Evolutionary conservation across 2,329 filamentous ascomycete genomes (phyloP).

Genomic region (Trichoderma oligosporum): DNA sequence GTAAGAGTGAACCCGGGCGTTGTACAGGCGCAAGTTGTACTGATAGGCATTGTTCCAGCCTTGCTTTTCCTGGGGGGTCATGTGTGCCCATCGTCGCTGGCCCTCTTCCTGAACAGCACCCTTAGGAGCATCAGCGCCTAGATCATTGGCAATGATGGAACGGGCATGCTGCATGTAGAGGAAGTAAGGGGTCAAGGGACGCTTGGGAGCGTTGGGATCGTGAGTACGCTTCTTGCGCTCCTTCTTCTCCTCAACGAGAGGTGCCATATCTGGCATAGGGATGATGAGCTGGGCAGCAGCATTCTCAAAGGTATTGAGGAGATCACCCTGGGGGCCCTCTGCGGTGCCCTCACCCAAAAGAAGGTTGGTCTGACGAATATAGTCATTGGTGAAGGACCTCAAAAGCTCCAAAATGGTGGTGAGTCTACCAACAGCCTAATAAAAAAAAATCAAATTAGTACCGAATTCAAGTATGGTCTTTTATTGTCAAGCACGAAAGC

Average conservation of each 20-base stretch:
- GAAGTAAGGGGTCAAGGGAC: conserved; percentile 91
- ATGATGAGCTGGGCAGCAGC: conserved; percentile 45
- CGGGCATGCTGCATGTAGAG: conserved; percentile 88
- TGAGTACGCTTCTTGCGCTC: conserved; percentile 83
- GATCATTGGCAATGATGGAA: conserved; percentile 72
- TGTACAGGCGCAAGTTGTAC: conserved; percentile 64
- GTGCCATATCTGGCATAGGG: conserved; percentile 38
- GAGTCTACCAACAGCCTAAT: conserved; percentile 54
- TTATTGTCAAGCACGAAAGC: no score
- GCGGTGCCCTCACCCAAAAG: conserved; percentile 64
- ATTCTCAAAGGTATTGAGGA: conserved; percentile 52
- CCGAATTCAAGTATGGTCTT: no score
- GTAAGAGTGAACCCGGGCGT: conserved; percentile 62
- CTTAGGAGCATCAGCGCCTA: conserved; percentile 71
- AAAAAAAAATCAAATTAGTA: neutral
- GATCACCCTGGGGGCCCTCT: conserved; percentile 44
- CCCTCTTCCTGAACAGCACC: conserved; percentile 86
- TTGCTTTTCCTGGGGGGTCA: conserved; percentile 69
- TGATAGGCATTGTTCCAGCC: conserved; percentile 65
- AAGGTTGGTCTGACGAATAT: conserved; percentile 83
- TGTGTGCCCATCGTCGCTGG: conserved; percentile 77
- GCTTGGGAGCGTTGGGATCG: conserved; percentile 93
- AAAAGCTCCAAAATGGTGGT: conserved; percentile 76
- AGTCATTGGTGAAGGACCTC: conserved; percentile 75
- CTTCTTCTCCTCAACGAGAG: conserved; percentile 66